Base-by-base conservation (phyloP, 2,329 filamentous ascomycete species). In the Bipolaris victoriae region DNA sequence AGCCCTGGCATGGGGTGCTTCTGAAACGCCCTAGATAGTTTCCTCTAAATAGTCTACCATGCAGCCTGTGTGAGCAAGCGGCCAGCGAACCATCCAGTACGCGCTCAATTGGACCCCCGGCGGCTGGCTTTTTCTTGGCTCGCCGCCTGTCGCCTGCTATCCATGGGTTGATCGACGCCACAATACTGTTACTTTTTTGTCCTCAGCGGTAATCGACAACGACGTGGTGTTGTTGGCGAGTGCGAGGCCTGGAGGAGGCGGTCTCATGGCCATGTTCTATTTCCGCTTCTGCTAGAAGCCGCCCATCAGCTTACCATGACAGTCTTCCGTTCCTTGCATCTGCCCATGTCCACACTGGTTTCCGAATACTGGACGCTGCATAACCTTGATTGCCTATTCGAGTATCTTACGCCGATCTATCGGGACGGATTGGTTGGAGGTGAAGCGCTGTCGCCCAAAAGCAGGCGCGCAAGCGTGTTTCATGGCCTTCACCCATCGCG, bases 1-100 rank as follows among this genome's bases (percentile, higher is more conserved):
- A 55, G 46, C 36, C 53, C 29, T 54, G 52, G 57, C 53, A 40
- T 54, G 56, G 60, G 57, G 66, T 62, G 61, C 60, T 65, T 66
- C 62, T 72, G 70, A 73, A 74, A 74, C 72, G 60, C 65, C 41
- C 64, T 61, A 65, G 57, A 60, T 61, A 59, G 53, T 51, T 58
- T 53, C 58, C 60, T 49, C 58, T 65, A 60, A 51, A 57, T 51
- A 53, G 55, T 55, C 47, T 18, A 24, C 65, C 46, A 72, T 73
- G 70, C 71, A 67, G 60, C 55, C 55, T 35, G 36, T 55, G 22
- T 39, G 52, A 51, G 43, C 49, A 49, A 54, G 63, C 64, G 60
- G 63, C 60, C 65, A 62, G 36, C 60, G 57, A 35, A 62, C 53
- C 59, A 43, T 31, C 53, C 36, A 57, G 45, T 41, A 43, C 22